Conservation (phyloP, 805 yeast genomes). For the Lachancea nothofagi region DNA sequence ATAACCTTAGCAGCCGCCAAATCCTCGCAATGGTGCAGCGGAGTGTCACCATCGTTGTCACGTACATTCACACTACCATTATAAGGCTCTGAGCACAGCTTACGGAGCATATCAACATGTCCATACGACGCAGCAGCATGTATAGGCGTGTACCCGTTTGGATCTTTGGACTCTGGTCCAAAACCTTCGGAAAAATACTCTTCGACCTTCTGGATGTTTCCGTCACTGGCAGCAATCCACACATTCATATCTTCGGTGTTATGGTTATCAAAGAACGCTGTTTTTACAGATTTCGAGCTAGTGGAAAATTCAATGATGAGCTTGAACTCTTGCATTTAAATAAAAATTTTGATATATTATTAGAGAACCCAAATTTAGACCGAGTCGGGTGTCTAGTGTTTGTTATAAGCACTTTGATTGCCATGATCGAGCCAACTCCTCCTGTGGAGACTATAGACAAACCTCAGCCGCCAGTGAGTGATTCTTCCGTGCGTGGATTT, state of each 20-base stretch:
- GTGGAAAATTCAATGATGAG: no score
- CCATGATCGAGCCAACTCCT: slow-evolving; percentile 12
- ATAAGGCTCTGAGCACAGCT: slow-evolving; percentile 32
- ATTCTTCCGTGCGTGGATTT: slow-evolving; percentile 41
- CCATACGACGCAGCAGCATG: slow-evolving; percentile 98
- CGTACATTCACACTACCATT: slow-evolving; percentile 80
- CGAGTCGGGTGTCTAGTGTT: no score
- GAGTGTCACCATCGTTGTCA: slow-evolving; percentile 92
- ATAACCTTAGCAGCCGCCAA: slow-evolving; percentile 56
- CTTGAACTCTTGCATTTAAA: no score
- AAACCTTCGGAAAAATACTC: slow-evolving; percentile 44
- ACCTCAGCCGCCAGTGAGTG: slow-evolving; percentile 18
- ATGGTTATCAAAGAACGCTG: background rate
- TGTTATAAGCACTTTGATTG: background rate
- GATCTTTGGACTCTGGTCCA: slow-evolving; percentile 73
- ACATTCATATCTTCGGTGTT: slow-evolving; percentile 45
- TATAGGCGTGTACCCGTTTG: slow-evolving; percentile 92
- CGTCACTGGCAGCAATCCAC: slow-evolving; percentile 95
- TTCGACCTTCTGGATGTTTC: slow-evolving; percentile 55
- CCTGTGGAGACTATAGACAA: slow-evolving; percentile 16
- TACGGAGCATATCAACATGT: slow-evolving; percentile 55
- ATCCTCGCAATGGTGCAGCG: slow-evolving; percentile 85
- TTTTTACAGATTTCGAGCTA: no score
- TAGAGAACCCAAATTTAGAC: no score
- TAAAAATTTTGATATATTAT: no score